Conservation (phyloP, 2,329 filamentous ascomycete genomes). For the Claviceps sp. region DNA sequence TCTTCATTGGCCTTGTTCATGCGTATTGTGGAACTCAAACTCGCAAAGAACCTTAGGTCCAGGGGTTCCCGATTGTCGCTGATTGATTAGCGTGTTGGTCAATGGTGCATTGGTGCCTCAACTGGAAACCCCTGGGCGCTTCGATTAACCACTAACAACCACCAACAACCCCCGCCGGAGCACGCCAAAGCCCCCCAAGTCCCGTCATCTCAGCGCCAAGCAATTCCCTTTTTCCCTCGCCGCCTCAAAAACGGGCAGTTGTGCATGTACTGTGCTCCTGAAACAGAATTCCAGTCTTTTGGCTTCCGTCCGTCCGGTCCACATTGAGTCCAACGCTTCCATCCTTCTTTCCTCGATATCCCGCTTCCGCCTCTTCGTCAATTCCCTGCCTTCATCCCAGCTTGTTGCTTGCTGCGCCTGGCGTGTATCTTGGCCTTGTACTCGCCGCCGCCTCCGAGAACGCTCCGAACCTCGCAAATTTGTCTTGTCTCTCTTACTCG, state of each 20-base stretch:
- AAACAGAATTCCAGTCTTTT: not conserved
- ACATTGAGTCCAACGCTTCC: not conserved
- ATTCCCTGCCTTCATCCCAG: not conserved
- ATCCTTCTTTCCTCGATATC: not conserved
- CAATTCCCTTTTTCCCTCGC: not conserved
- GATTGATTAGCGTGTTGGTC: not conserved
- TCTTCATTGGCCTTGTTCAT: slow-evolving; percentile 13
- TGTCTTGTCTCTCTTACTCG: not conserved
- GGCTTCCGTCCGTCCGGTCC: not conserved
- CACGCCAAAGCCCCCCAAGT: not conserved
- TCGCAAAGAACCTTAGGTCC: too few species aligned
- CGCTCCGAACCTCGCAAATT: too few species aligned
- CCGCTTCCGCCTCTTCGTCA: not conserved
- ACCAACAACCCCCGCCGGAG: not conserved
- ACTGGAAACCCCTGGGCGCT: too few species aligned
- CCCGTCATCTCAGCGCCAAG: not conserved
- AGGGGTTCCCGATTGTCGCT: too few species aligned
- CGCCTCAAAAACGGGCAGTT: not conserved
- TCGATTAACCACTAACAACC: too few species aligned
- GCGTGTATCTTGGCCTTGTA: not conserved
- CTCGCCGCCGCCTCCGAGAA: too few species aligned
- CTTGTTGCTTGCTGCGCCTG: not conserved
- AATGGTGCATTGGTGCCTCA: too few species aligned
- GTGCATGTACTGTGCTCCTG: too few species aligned
- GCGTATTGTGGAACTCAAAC: not conserved